phyloP scores from a whole-genome alignment of 371 early-diverging fungal genomes.

The Dentiscutata heterogama region DNA sequence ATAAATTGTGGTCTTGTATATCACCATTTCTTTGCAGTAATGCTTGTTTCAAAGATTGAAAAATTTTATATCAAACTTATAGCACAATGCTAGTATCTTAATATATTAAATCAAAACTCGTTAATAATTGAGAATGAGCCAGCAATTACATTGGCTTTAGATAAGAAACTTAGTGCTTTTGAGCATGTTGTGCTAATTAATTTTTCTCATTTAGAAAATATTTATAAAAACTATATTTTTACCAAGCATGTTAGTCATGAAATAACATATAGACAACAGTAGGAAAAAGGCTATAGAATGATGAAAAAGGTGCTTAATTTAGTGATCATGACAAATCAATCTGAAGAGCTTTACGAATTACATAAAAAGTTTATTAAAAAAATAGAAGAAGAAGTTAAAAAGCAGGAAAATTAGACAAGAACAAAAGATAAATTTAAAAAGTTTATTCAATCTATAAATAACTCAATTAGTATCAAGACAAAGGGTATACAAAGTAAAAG shows the following conservation, averaged over 20 bases:
- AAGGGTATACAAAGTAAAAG: too few species aligned
- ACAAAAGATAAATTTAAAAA: too few species aligned
- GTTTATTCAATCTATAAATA: too few species aligned
- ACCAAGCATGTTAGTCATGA: neutral
- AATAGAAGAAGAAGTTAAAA: neutral
- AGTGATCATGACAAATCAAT: neutral
- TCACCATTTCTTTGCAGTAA: neutral
- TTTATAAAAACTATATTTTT: neutral
- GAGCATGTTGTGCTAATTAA: neutral
- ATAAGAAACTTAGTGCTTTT: neutral
- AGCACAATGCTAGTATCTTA: neutral
- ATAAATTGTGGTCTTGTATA: neutral
- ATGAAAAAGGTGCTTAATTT: neutral
- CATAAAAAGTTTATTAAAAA: neutral
- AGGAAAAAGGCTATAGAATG: neutral
- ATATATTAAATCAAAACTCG: neutral
- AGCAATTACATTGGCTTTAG: neutral
- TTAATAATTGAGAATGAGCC: neutral
- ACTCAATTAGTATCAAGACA: too few species aligned
- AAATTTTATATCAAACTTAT: neutral
- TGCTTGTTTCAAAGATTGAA: neutral
- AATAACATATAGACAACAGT: neutral
- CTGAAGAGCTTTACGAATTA: neutral
- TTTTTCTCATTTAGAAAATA: conserved; percentile 2
- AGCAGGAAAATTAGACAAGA: too few species aligned